phyloP scores from a whole-genome alignment of 2,329 filamentous ascomycete genomes.

The Fusarium sp. region DNA sequence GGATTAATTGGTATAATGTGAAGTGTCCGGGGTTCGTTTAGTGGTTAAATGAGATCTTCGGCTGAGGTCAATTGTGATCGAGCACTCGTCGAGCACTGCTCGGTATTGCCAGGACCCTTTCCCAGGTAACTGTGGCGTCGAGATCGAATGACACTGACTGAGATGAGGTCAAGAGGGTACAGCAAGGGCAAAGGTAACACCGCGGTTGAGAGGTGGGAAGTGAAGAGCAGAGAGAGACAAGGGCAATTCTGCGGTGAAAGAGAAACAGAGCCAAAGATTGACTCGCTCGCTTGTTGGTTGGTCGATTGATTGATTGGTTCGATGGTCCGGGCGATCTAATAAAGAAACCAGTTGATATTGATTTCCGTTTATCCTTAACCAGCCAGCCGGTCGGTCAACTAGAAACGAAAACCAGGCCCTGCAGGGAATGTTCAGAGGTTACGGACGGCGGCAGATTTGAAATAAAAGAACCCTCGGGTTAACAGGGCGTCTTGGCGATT shows the following conservation, averaged over 20 bases:
- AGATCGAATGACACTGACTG: slow-evolving; percentile 26
- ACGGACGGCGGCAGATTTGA: background rate
- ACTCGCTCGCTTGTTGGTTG: slow-evolving; percentile 10
- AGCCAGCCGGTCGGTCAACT: slow-evolving; percentile 9
- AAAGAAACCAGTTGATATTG: slow-evolving; percentile 19
- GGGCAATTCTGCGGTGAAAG: slow-evolving; percentile 14
- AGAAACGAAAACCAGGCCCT: background rate
- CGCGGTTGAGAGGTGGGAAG: slow-evolving; percentile 6
- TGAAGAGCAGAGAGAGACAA: slow-evolving; percentile 5
- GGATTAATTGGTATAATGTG: slow-evolving; percentile 19
- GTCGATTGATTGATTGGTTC: background rate
- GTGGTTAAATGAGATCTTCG: slow-evolving; percentile 19
- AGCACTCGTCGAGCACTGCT: slow-evolving; percentile 10
- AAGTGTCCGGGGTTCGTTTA: slow-evolving; percentile 22
- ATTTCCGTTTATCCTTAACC: slow-evolving; percentile 6
- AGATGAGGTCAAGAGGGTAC: slow-evolving; percentile 25
- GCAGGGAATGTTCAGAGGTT: background rate
- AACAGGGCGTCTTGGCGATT: slow-evolving; percentile 26
- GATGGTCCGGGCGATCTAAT: slow-evolving; percentile 2
- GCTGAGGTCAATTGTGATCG: slow-evolving; percentile 4
- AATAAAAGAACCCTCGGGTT: slow-evolving; percentile 5
- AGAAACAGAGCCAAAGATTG: slow-evolving; percentile 1
- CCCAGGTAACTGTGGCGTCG: slow-evolving; percentile 12
- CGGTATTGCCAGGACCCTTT: slow-evolving; percentile 7
- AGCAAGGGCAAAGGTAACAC: slow-evolving; percentile 9